Conservation (phyloP, 148 eudicot species). For the Rhododendron ovatum region DNA sequence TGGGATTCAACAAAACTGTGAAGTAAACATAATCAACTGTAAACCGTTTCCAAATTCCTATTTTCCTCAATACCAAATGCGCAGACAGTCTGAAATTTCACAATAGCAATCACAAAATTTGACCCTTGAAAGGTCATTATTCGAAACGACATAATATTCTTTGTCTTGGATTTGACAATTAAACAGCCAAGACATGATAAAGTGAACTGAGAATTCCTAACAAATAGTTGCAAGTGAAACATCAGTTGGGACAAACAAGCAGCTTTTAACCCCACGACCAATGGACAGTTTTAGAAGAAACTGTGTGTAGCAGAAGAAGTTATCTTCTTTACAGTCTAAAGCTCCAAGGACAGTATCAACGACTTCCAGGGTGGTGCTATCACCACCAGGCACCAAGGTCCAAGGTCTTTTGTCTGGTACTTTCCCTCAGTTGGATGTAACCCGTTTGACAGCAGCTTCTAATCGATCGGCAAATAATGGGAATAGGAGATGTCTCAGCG, state of each 20-base stretch:
- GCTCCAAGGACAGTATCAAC: constrained; percentile 32
- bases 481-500: no score
- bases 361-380: constrained; percentile 38
- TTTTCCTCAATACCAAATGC: not conserved
- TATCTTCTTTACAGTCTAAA: constrained; percentile 20
- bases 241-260: not conserved
- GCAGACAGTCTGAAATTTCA: not conserved
- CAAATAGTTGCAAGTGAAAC: not conserved
- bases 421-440: constrained; percentile 31
- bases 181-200: not conserved
- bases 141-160: not conserved
- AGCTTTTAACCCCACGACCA: not conserved
- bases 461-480: constrained; percentile 29
- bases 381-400: constrained; percentile 13
- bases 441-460: constrained; percentile 41
- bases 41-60: not conserved
- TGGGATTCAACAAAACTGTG: not conserved
- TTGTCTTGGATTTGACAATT: not conserved
- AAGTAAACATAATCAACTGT: not conserved
- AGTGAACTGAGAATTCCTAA: not conserved
- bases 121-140: not conserved
- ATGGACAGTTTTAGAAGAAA: not conserved
- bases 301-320: not conserved
- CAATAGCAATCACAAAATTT: not conserved
- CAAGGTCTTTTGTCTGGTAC: constrained; percentile 35